Evolutionary conservation across 192 early-diverging fungal species (phyloP), one percentile per base, ranked within the genome.

Genomic region (Coemansia sp.): DNA sequence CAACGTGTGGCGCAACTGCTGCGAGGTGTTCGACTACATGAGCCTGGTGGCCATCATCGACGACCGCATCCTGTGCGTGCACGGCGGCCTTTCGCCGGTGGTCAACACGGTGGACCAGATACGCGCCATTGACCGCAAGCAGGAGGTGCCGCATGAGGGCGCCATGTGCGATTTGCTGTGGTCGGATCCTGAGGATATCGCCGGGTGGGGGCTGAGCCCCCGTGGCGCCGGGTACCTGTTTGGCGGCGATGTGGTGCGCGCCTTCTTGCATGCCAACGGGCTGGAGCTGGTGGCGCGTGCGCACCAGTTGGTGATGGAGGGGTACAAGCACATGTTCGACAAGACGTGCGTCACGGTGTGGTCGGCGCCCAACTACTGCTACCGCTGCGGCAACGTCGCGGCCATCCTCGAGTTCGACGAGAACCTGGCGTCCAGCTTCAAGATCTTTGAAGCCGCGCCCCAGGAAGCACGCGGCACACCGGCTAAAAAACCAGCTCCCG

Each of bases 291-390:
- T 99, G 61, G 94, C 95, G 9, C 87, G 96, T 14, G 96, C 95
- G 9, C 95, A 96, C 84, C 93, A 96, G 77, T 80, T 98, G 66
- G 93, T 98, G 19, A 94, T 94, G 93, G 95, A 98, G 77, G 95
- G 90, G 3, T 98, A 92, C 68, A 97, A 97, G 77, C 70, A 86
- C 21, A 96, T 98, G 93, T 99, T 99, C 71, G 90, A 97, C 44
- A 86, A 92, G 24, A 91, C 86, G 0, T 90, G 95, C 46, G 96
- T 98, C 21, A 99, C 96, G 5, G 96, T 99, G 0, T 99, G 97
- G 97, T 91, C 89, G 8, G 97, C 97, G 10, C 97, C 97, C 59
- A 99, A 99, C 82, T 99, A 99, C 73, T 99, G 96, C 69, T 99
- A 99, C 63, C 82, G 95, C 83, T 98, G 97, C 66, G 95, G 95